phyloP scores from a whole-genome alignment of 306 rosid species.

The Begonia masoniana region DNA sequence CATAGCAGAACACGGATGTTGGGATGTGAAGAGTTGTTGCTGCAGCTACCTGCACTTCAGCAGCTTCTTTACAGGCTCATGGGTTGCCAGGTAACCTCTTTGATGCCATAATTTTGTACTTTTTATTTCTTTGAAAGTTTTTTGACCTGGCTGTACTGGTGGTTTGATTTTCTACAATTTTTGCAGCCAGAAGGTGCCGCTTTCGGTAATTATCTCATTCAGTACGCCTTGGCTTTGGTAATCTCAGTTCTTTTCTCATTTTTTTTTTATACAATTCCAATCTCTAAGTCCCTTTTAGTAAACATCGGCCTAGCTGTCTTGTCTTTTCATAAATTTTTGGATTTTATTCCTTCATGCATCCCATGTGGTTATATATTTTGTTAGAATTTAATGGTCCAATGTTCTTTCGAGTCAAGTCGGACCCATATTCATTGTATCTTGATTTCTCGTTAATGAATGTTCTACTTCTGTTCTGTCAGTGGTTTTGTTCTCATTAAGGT shows the following conservation, averaged over 20 bases:
- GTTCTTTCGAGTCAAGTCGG: no score
- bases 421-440: no score
- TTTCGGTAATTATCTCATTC: conserved; percentile 57
- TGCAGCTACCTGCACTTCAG: conserved; percentile 79
- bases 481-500: no score
- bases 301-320: no score
- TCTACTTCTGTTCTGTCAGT: no score
- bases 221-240: conserved; percentile 93
- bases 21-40: conserved; percentile 48
- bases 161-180: conserved; percentile 1
- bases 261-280: background rate
- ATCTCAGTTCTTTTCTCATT: background rate
- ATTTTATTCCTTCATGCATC: no score
- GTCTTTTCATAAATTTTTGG: no score
- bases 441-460: no score
- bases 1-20: conserved; percentile 48
- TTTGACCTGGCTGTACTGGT: no score
- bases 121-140: background rate
- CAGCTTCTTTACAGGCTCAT: conserved; percentile 72
- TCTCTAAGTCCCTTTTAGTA: no score
- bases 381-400: no score
- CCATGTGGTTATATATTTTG: no score
- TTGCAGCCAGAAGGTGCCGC: conserved; percentile 95
- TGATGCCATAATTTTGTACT: background rate
- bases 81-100: conserved; percentile 54